A percentile compares a stretch with the other conserved stretches of the same genome.
phyloP scores from a whole-genome alignment of 2,329 filamentous ascomycete genomes.

The Ceratocystis variospora region DNA sequence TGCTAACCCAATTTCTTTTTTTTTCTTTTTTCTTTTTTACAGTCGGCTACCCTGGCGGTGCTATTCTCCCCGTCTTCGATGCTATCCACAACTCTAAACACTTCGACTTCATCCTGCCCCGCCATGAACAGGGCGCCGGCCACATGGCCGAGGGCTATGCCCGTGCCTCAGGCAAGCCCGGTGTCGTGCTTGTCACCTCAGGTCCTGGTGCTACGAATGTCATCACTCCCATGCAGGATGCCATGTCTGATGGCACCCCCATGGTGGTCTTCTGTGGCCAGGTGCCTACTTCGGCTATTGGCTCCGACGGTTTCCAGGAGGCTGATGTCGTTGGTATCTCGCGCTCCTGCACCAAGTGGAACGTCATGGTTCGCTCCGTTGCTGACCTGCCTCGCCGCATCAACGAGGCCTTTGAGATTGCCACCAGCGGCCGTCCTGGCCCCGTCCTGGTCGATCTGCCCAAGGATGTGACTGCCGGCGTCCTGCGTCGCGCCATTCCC shows the following conservation, averaged over 20 bases:
- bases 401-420: conserved; percentile 97
- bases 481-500: conserved; percentile 73
- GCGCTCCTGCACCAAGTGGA: conserved; percentile 95
- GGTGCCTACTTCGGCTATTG: conserved; percentile 79
- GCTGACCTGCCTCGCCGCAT: conserved; percentile 86
- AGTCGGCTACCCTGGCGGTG: conserved; percentile 87
- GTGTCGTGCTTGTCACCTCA: conserved; percentile 92
- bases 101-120: conserved; percentile 88
- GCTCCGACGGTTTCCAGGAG: conserved; percentile 94
- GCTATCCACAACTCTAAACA: conserved; percentile 97
- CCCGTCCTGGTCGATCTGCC: conserved; percentile 92
- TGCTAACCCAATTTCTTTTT: neutral
- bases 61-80: conserved; percentile 95
- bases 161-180: conserved; percentile 80
- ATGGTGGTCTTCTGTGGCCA: conserved; percentile 94
- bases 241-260: conserved; percentile 85
- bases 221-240: conserved; percentile 91
- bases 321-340: conserved; percentile 91
- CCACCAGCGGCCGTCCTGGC: conserved; percentile 82
- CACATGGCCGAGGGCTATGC: conserved; percentile 99
- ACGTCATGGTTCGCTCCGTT: conserved; percentile 93
- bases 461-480: conserved; percentile 85
- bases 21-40: neutral
- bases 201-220: conserved; percentile 95
- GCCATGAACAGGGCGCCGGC: conserved; percentile 93